Evolutionary conservation across 768 basidiomycete species (phyloP).

Genomic region (Suillus subalutaceus): DNA sequence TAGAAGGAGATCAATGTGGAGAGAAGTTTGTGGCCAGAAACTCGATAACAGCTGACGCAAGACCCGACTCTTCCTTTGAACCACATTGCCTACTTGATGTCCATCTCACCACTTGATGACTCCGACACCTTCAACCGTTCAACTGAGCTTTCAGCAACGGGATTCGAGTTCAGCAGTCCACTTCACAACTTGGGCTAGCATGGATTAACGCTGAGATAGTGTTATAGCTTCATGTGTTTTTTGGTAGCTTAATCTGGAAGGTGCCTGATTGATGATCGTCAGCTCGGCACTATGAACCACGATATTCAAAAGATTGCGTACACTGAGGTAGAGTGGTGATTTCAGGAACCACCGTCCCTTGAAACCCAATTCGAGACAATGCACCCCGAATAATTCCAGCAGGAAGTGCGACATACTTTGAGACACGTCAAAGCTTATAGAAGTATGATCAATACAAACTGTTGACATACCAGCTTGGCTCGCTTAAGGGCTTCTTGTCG

Average conservation of each 20-base stretch:
- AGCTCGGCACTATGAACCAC: slow-evolving; percentile 1
- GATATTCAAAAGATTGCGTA: slow-evolving; percentile 35
- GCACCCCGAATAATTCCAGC: slow-evolving; percentile 86
- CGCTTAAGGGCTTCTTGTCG: slow-evolving; percentile 70
- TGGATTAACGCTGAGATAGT: not conserved
- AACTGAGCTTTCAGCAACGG: not conserved
- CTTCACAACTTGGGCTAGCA: not conserved
- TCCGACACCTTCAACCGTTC: not conserved
- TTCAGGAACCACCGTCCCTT: slow-evolving; percentile 77
- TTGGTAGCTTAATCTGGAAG: slow-evolving; percentile 81
- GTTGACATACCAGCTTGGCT: slow-evolving; percentile 65
- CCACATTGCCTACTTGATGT: not conserved
- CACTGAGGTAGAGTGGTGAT: slow-evolving; percentile 85
- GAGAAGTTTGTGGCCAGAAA: not conserved
- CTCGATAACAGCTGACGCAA: not conserved
- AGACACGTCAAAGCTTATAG: slow-evolving; percentile 6
- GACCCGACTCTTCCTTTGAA: not conserved
- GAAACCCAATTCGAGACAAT: slow-evolving; percentile 74
- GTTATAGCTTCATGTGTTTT: slow-evolving; percentile 43
- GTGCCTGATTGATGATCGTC: slow-evolving; percentile 52
- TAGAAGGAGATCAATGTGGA: not conserved
- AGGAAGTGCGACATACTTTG: slow-evolving; percentile 79
- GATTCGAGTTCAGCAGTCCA: not conserved
- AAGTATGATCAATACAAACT: not conserved
- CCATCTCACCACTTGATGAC: not conserved